A percentile compares a stretch with the other conserved stretches of the same genome.
phyloP scores from a whole-genome alignment of 1,284 basidiomycete genomes.

The Ganoderma boninense region DNA sequence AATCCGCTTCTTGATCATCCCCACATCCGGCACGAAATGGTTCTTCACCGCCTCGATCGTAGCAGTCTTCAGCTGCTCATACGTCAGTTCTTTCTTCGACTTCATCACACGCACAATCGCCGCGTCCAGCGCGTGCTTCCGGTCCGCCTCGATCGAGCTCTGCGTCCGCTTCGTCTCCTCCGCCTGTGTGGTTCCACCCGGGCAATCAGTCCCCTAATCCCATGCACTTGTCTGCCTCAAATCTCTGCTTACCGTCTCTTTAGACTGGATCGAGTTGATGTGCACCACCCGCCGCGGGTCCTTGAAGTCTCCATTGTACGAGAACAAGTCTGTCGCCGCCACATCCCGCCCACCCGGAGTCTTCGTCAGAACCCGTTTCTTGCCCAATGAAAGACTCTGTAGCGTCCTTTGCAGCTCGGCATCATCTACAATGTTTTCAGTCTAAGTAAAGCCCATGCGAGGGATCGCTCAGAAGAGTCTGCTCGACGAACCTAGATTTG shows the following conservation, averaged over 20 bases:
- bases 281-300: conserved; percentile 85
- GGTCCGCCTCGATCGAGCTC: conserved; percentile 85
- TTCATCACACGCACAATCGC: conserved; percentile 98
- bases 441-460: too few species aligned
- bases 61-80: conserved; percentile 81
- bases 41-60: conserved; percentile 84
- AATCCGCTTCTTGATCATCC: conserved; percentile 86
- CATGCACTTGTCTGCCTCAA: not conserved
- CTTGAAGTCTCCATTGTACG: conserved; percentile 86
- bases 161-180: conserved; percentile 91
- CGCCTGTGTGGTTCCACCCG: conserved; percentile 51
- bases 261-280: conserved; percentile 97
- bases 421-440: conserved; percentile 56
- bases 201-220: conserved; percentile 8
- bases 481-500: conserved; percentile 65
- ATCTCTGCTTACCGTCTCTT: conserved; percentile 74
- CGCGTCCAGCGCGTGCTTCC: conserved; percentile 88
- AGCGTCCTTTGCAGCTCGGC: conserved; percentile 84
- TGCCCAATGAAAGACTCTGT: conserved; percentile 92
- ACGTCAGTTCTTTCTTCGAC: conserved; percentile 80
- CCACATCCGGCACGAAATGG: conserved; percentile 78
- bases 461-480: not conserved
- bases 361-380: conserved; percentile 90
- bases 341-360: conserved; percentile 85
- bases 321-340: conserved; percentile 78